Evolutionary conservation across 2,329 filamentous ascomycete species (phyloP), one percentile per base, ranked within the genome.

Genomic region (Aspergillus hortae): DNA sequence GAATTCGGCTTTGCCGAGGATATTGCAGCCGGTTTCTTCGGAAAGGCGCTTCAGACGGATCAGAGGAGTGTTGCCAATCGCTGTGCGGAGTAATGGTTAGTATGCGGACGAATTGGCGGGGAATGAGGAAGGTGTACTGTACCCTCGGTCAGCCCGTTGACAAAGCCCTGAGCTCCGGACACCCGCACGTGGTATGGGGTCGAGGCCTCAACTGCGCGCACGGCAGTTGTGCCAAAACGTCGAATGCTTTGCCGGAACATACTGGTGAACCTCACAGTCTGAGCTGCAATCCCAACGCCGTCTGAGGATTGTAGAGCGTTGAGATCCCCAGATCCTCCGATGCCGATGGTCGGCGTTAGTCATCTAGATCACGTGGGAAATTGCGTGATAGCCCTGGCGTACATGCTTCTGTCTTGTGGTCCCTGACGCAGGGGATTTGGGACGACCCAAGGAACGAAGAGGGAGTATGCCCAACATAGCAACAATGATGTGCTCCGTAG

Each of bases 1-100:
- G 77, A 99, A 99, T 72, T 99, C 94, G 64, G 94, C 92, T 74
- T 99, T 99, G 66, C 92, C 94, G 38, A 97, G 85, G 53, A 99
- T 80, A 63, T 95, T 89, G 80, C 94, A 97, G 59, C 92, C 91
- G 0, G 94, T 97, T 67, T 95, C 82, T 54, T 90, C 85, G 38
- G 92, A 97, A 61, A 97, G 85, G 56, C 80, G 84, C 74, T 95
- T 92, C 46, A 99, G 80, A 45, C 89, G 87, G 71, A 99, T 95
- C 49, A 99, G 83, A 1, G 94, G 92, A 0, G 94, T 99, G 74
- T 97, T 97, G 58, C 94, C 94, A 75, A 99, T 97, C 50, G 94
- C 94, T 96, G 4, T 2, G n/a, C 1, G 17, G 40, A 6, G 48
- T 46, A 3, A n/a, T 49, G 40, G n/a, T 44, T 4, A 23, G 21